Conservation (phyloP, 345 rosid genomes). For the Gossypium stocksii region DNA sequence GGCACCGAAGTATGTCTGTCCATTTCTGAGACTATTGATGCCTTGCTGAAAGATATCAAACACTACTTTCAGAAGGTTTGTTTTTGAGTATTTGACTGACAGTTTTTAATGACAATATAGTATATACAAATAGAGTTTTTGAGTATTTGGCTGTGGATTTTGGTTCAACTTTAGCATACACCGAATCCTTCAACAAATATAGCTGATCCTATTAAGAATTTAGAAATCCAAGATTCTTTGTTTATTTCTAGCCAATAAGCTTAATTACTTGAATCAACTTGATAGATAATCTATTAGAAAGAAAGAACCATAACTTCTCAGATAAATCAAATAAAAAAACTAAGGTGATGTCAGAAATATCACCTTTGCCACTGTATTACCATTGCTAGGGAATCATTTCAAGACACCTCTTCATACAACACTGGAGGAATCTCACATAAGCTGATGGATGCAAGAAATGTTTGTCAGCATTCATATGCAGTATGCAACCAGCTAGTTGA, state of each 20-base stretch:
- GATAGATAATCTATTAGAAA: neutral
- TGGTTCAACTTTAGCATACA: neutral
- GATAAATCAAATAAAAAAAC: neutral
- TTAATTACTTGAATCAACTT: conserved; percentile 4
- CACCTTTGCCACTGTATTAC: neutral
- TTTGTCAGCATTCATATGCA: neutral
- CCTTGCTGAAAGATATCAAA: conserved; percentile 37
- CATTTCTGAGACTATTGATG: conserved; percentile 43
- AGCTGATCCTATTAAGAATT: neutral
- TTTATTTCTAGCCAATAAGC: neutral
- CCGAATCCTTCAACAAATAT: neutral
- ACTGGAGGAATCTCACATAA: neutral
- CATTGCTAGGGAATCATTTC: neutral
- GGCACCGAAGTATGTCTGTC: conserved; percentile 70
- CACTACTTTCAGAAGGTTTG: conserved; percentile 64
- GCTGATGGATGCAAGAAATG: neutral
- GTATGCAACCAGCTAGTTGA: neutral
- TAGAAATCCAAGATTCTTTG: neutral
- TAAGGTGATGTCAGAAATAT: neutral
- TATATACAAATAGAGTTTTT: neutral
- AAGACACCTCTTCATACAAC: neutral
- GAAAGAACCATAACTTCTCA: neutral
- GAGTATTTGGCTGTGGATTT: neutral
- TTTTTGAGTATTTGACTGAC: conserved; percentile 12
- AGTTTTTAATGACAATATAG: conserved; percentile 2